Evolutionary conservation across 2,329 filamentous ascomycete genomes (phyloP).

Genomic region (Aspergillus bombycis): DNA sequence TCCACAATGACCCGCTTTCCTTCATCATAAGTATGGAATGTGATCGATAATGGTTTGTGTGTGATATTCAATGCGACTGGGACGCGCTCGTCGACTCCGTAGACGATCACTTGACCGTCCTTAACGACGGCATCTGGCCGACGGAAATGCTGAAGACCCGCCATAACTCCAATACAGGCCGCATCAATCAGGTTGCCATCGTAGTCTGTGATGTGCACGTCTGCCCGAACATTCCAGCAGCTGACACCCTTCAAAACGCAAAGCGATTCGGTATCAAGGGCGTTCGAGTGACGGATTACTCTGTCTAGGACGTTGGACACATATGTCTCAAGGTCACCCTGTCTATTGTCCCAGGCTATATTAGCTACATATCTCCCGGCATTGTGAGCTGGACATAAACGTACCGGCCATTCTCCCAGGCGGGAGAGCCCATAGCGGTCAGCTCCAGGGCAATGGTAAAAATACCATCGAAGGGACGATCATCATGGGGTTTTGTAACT

Average conservation of each 20-base stretch:
- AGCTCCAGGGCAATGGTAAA: constrained; percentile 92
- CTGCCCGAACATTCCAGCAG: constrained; percentile 87
- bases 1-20: constrained; percentile 49
- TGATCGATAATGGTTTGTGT: constrained; percentile 89
- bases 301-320: constrained; percentile 90
- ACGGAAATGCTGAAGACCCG: constrained; percentile 86
- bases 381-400: constrained; percentile 19
- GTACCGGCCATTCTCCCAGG: constrained; percentile 80
- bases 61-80: constrained; percentile 88
- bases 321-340: constrained; percentile 80
- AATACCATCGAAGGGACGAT: constrained; percentile 92
- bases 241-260: constrained; percentile 90
- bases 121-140: constrained; percentile 87
- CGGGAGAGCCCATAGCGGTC: constrained; percentile 86
- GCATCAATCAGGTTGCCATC: constrained; percentile 90
- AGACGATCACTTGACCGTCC: constrained; percentile 81
- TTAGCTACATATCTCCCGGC: not conserved
- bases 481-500: constrained; percentile 79
- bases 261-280: constrained; percentile 92
- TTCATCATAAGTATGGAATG: constrained; percentile 76
- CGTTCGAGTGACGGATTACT: constrained; percentile 86
- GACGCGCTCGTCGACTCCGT: constrained; percentile 81
- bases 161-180: constrained; percentile 82
- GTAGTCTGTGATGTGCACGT: constrained; percentile 87
- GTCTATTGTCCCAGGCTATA: constrained; percentile 48